Conservation (phyloP, 805 yeast genomes). For the Hyphopichia homilentoma region DNA sequence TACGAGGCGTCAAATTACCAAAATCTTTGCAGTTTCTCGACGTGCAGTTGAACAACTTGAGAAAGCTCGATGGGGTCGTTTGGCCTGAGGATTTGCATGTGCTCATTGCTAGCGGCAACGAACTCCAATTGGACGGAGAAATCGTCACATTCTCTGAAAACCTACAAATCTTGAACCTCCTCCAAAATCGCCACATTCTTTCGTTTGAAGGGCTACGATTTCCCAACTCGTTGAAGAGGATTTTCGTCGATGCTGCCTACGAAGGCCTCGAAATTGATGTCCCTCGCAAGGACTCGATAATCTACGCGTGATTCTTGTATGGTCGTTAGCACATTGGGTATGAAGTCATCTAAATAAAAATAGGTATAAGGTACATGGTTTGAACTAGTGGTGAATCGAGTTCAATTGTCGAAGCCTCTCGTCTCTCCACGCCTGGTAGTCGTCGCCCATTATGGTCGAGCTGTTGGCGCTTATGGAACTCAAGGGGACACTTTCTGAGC, state of each 20-base stretch:
- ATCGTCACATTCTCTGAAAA: conserved; percentile 9
- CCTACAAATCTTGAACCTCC: conserved; percentile 10
- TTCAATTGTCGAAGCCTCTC: conserved; percentile 27
- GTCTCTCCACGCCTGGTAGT: conserved; percentile 37
- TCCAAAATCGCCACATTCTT: conserved; percentile 11
- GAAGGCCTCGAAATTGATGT: conserved; percentile 2
- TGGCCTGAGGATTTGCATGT: conserved; percentile 11
- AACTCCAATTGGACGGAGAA: conserved; percentile 12
- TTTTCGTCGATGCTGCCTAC: conserved; percentile 11
- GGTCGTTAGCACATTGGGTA: background rate
- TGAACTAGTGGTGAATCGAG: background rate
- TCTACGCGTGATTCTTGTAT: background rate
- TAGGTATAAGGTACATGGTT: background rate
- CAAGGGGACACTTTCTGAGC: no score
- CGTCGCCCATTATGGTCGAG: conserved; percentile 38
- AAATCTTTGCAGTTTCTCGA: conserved; percentile 12
- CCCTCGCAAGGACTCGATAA: conserved; percentile 2
- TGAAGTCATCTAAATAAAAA: no score
- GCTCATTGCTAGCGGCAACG: conserved; percentile 13
- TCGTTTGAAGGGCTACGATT: conserved; percentile 8
- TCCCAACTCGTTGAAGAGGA: conserved; percentile 8
- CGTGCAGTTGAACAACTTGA: conserved; percentile 10
- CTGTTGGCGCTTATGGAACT: conserved; percentile 25
- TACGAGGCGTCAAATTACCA: conserved; percentile 9
- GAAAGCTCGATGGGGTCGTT: conserved; percentile 5